phyloP scores from a whole-genome alignment of 768 basidiomycete species.

The Mycena amicta region DNA sequence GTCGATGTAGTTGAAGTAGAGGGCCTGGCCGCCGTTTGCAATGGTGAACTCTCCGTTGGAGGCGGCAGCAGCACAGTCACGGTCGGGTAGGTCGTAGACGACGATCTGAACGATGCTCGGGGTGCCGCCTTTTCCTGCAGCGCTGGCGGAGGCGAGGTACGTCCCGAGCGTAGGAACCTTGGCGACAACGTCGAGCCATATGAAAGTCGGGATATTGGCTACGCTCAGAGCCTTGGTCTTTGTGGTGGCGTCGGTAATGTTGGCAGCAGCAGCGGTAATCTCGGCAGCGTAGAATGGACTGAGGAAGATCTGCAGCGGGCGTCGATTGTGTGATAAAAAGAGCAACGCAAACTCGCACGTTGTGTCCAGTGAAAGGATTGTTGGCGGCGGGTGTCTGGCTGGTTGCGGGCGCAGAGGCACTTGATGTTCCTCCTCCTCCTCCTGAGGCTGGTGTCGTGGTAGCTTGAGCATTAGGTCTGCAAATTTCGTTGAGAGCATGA shows the following conservation, averaged over 20 bases:
- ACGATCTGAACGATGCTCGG: conserved; percentile 56
- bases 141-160: conserved; percentile 56
- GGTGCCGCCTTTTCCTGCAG: conserved; percentile 47
- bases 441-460: background rate
- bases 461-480: background rate
- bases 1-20: conserved; percentile 65
- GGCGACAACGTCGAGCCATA: conserved; percentile 59
- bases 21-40: conserved; percentile 54
- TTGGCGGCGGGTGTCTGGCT: conserved; percentile 45
- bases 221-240: conserved; percentile 54
- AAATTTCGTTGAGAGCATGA: no score
- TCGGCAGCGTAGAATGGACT: conserved; percentile 61
- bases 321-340: background rate
- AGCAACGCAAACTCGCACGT: conserved; percentile 28
- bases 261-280: conserved; percentile 49
- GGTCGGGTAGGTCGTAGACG: conserved; percentile 61
- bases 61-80: conserved; percentile 66
- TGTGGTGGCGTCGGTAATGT: conserved; percentile 50
- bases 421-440: conserved; percentile 8
- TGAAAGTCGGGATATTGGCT: conserved; percentile 64
- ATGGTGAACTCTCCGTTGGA: conserved; percentile 70
- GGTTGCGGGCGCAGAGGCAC: conserved; percentile 31
- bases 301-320: conserved; percentile 44
- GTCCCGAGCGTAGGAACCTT: conserved; percentile 58
- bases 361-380: conserved; percentile 57